phyloP scores from a whole-genome alignment of 352 stramenopile genomes.

The Thraustochytrium striatum region DNA sequence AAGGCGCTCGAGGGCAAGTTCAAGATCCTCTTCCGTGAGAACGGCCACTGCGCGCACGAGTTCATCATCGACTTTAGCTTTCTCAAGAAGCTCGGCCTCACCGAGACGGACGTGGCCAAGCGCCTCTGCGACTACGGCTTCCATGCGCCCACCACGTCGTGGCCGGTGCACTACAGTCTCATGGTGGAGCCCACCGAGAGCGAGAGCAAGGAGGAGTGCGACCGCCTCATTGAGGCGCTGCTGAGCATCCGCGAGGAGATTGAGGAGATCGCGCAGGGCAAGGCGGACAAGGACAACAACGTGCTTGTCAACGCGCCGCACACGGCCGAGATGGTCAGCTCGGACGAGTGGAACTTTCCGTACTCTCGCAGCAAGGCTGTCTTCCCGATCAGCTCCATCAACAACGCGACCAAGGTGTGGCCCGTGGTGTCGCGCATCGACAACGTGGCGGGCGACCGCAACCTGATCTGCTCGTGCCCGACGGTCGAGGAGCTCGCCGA shows the following conservation, averaged over 20 bases:
- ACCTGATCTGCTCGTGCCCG: slow-evolving; percentile 96
- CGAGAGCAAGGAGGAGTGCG: slow-evolving; percentile 94
- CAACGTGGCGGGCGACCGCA: slow-evolving; percentile 97
- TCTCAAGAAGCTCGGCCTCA: slow-evolving; percentile 91
- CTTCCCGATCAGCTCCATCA: slow-evolving; percentile 91
- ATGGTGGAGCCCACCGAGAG: slow-evolving; percentile 99
- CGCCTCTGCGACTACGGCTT: slow-evolving; percentile 98
- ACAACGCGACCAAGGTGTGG: slow-evolving; percentile 92
- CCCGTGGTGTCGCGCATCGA: slow-evolving; percentile 91
- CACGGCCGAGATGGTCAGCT: slow-evolving; percentile 88
- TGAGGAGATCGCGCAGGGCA: slow-evolving; percentile 86
- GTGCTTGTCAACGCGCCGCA: slow-evolving; percentile 94
- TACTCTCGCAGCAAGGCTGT: slow-evolving; percentile 87
- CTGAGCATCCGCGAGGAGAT: slow-evolving; percentile 95
- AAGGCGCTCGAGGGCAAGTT: slow-evolving; percentile 86
- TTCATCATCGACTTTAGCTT: slow-evolving; percentile 98
- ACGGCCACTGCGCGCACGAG: slow-evolving; percentile 97
- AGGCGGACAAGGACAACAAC: slow-evolving; percentile 73
- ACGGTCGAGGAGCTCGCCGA: slow-evolving; percentile 87
- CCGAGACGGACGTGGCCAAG: slow-evolving; percentile 97
- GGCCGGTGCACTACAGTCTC: slow-evolving; percentile 93
- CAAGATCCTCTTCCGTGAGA: slow-evolving; percentile 89
- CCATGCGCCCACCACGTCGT: slow-evolving; percentile 98
- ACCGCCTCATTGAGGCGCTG: slow-evolving; percentile 94
- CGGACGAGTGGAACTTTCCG: slow-evolving; percentile 83